These are phyloP conservation scores for Porpolomopsis calyptriformis DNA, from an alignment of 768 basidiomycete genomes.

Conservation along the genomic window DNA sequence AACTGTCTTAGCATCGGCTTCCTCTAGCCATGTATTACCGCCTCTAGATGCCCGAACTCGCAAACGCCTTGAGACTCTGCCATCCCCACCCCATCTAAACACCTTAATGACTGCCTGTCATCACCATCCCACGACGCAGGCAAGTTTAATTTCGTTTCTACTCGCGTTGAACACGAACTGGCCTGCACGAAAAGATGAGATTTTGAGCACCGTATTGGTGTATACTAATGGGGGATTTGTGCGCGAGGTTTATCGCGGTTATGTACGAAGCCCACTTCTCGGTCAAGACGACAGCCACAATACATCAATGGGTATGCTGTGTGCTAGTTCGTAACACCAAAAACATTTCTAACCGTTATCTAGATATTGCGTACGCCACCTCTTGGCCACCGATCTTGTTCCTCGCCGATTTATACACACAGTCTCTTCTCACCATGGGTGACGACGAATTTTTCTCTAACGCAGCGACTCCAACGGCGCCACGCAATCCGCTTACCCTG, in stretches of 20 bases:
- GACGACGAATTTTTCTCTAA: conserved; percentile 91
- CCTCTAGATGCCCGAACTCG: conserved; percentile 47
- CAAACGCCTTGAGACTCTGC: conserved; percentile 52
- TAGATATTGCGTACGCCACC: conserved; percentile 34
- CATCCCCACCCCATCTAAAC: conserved; percentile 41
- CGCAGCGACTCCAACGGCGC: conserved; percentile 16
- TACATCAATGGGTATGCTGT: conserved; percentile 16
- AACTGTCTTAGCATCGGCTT: conserved; percentile 22
- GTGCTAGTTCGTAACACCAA: background rate
- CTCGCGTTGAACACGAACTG: conserved; percentile 49
- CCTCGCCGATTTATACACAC: conserved; percentile 71
- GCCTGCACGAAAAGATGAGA: conserved; percentile 43
- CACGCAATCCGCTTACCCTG: conserved; percentile 67
- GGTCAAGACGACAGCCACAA: conserved; percentile 41
- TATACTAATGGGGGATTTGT: conserved; percentile 50
- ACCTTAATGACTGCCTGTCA: conserved; percentile 40
- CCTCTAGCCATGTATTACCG: conserved; percentile 22
- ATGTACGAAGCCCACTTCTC: conserved; percentile 49
- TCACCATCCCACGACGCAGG: conserved; percentile 27
- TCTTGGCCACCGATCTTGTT: conserved; percentile 68
- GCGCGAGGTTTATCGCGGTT: conserved; percentile 62
- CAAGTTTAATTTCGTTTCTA: conserved; percentile 46
- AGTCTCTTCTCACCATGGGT: conserved; percentile 80
- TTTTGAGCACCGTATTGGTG: conserved; percentile 45
- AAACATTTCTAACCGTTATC: background rate